Evolutionary conservation across 192 early-diverging fungal genomes (phyloP).

Genomic region (Mortierella antarctica): DNA sequence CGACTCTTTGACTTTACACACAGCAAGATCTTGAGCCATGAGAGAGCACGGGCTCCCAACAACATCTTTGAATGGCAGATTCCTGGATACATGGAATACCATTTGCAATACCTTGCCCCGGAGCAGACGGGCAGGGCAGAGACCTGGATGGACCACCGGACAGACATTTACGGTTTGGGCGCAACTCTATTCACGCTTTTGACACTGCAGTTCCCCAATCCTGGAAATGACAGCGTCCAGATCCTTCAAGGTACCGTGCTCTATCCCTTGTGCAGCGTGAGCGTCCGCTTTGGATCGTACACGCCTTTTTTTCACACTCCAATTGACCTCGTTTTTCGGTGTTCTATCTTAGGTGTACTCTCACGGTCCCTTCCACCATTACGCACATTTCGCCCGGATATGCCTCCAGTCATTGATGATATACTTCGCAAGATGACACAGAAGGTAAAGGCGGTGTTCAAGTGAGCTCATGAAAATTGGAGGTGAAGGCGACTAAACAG

Average conservation of each 20-base stretch:
- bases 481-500: neutral
- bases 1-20: conserved; percentile 47
- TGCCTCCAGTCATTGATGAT: conserved; percentile 41
- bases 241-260: conserved; percentile 39
- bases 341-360: conserved; percentile 16
- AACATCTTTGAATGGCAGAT: conserved; percentile 52
- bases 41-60: conserved; percentile 40
- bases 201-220: conserved; percentile 46
- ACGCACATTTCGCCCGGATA: conserved; percentile 27
- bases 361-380: conserved; percentile 42
- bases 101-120: conserved; percentile 40
- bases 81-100: conserved; percentile 43
- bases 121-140: conserved; percentile 52
- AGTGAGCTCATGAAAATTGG: neutral
- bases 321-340: neutral
- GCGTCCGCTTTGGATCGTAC: neutral
- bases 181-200: conserved; percentile 38
- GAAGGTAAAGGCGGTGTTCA: conserved; percentile 18
- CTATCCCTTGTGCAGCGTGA: neutral
- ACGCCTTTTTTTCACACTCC: neutral
- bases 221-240: conserved; percentile 47
- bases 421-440: conserved; percentile 49
- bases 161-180: conserved; percentile 45
- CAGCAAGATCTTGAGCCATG: conserved; percentile 48
- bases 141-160: conserved; percentile 53